Evolutionary conservation across 2,329 filamentous ascomycete genomes (phyloP).

Genomic region (Lachnellula occidentalis): DNA sequence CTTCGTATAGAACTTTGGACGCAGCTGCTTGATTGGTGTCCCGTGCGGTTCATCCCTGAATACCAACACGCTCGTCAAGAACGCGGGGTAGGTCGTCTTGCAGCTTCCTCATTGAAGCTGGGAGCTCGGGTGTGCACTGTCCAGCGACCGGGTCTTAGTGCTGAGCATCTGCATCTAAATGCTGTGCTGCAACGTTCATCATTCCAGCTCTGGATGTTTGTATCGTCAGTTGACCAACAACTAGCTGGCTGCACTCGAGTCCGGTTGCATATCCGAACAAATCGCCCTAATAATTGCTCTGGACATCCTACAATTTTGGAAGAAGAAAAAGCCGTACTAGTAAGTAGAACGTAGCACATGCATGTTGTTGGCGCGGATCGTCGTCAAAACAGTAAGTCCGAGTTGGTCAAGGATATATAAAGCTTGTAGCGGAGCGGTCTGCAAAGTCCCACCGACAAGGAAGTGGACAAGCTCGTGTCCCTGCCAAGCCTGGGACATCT

Average conservation of each 20-base stretch:
- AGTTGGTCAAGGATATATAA: not conserved
- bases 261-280: too few relatives aligned
- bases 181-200: too few relatives aligned
- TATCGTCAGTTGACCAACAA: constrained; percentile 9
- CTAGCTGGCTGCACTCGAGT: not conserved
- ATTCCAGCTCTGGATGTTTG: not conserved
- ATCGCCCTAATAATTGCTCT: too few relatives aligned
- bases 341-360: too few relatives aligned
- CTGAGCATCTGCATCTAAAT: not conserved
- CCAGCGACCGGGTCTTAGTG: constrained; percentile 12
- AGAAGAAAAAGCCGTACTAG: too few relatives aligned
- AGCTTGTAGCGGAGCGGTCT: not conserved
- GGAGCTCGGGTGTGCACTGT: constrained; percentile 5
- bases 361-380: too few relatives aligned
- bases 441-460: not conserved
- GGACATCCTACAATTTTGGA: too few relatives aligned
- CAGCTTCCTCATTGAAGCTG: constrained; percentile 7
- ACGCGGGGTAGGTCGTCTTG: constrained; percentile 11
- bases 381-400: too few relatives aligned
- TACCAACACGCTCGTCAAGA: not conserved
- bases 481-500: not conserved
- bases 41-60: not conserved
- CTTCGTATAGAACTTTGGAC: constrained; percentile 14
- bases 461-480: not conserved
- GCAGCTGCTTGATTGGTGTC: constrained; percentile 14